A percentile compares a stretch with the other conserved stretches of the same genome.
phyloP scores from a whole-genome alignment of 177 flowering plant species.

The Vitis hybrid region DNA sequence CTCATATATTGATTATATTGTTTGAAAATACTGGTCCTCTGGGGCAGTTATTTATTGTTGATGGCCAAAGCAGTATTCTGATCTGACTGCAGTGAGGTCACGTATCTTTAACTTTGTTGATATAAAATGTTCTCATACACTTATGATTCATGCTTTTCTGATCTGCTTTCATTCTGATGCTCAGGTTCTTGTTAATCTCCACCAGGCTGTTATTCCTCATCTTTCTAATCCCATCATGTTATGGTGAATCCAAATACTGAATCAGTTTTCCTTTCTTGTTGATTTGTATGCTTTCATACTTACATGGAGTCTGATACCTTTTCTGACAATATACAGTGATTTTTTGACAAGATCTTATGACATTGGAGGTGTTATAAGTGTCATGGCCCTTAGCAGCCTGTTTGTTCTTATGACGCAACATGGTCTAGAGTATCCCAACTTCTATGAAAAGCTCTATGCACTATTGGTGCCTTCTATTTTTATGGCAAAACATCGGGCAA shows the following conservation, averaged over 20 bases:
- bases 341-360: conserved; percentile 95
- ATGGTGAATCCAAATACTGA: conserved; percentile 39
- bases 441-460: conserved; percentile 89
- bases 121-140: background rate
- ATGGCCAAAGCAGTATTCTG: no score
- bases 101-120: background rate
- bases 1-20: no score
- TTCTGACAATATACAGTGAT: conserved; percentile 60
- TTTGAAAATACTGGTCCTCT: no score
- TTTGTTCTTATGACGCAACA: conserved; percentile 87
- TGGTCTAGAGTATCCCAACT: conserved; percentile 90
- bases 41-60: no score
- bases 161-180: conserved; percentile 10
- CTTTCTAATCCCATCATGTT: conserved; percentile 75
- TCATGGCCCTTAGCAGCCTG: conserved; percentile 95
- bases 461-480: conserved; percentile 79
- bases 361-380: conserved; percentile 93
- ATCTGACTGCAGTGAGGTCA: background rate
- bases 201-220: conserved; percentile 76
- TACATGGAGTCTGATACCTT: conserved; percentile 14
- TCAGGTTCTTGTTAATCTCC: conserved; percentile 84
- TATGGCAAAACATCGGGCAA: conserved; percentile 86
- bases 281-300: background rate
- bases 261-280: background rate
- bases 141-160: conserved; percentile 6